A percentile compares a stretch with the other conserved stretches of the same genome.
Conservation (phyloP, 164 flowering plant species). For the Warburgia ugandensis region DNA sequence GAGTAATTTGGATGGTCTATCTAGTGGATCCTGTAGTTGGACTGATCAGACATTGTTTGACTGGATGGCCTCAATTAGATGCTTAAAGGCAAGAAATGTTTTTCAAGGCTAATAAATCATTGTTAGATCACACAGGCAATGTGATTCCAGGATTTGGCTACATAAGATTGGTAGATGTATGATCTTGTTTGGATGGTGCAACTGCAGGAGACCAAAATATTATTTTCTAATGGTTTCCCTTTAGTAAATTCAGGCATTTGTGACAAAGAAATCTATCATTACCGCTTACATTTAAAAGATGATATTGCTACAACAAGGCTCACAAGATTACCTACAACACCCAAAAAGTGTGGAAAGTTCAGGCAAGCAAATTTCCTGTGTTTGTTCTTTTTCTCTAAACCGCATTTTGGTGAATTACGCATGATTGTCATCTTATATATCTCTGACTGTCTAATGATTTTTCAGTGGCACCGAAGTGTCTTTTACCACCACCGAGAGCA, state of each 20-base stretch:
- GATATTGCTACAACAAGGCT: slow-evolving; percentile 33
- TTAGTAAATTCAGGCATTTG: slow-evolving; percentile 29
- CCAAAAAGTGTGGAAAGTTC: slow-evolving; percentile 54
- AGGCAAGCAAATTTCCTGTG: slow-evolving; percentile 29
- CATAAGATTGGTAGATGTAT: too few species aligned
- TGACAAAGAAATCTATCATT: slow-evolving; percentile 46
- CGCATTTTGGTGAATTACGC: background rate
- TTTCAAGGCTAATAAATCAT: too few species aligned
- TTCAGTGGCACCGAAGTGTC: slow-evolving; percentile 68
- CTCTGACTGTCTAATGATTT: slow-evolving; percentile 1
- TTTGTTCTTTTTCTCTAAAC: background rate
- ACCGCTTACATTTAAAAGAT: slow-evolving; percentile 45
- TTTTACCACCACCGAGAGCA: slow-evolving; percentile 26
- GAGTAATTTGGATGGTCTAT: too few species aligned
- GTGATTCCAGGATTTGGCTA: too few species aligned
- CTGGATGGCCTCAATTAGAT: too few species aligned
- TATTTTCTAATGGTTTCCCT: background rate
- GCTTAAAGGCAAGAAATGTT: too few species aligned
- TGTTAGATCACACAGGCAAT: too few species aligned
- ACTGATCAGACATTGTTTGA: too few species aligned
- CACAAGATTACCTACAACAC: slow-evolving; percentile 38
- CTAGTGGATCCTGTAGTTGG: too few species aligned
- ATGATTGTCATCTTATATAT: slow-evolving; percentile 4
- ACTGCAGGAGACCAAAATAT: too few species aligned
- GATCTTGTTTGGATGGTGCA: too few species aligned